Base-by-base conservation (phyloP, 2,329 filamentous ascomycete genomes). In the Aspergillaceae sp. region DNA sequence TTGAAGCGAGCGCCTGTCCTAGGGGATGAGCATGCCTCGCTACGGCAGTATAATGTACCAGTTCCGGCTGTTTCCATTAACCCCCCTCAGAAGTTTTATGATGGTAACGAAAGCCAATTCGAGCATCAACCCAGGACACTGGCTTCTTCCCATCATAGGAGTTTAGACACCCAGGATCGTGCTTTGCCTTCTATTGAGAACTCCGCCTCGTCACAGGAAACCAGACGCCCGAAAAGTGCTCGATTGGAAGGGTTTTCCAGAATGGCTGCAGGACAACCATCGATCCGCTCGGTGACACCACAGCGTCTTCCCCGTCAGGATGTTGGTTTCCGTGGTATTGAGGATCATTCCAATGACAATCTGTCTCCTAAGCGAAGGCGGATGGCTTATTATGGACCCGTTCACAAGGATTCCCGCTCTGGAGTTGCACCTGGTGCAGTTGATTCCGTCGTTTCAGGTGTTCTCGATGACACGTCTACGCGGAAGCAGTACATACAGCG, bases 121-220 rank as follows among this genome's bases (percentile, higher is more conserved):
- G 50, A 54, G 29, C 48, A 51, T 40, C 50, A 48, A 8, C 35
- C 51, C 40, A 54, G 53, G 33, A 29, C 48, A 30, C 42, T 50
- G 29, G 47, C 41, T 38, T 44, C 53, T 35, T 49, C 48, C 43
- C 51, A 51, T 41, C 40, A 46, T 43, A 51, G 53, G 43, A 53
- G 42, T 35, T 41, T 50, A 38, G 56, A 53, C 43, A 49, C 51
- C 34, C 62, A 60, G 55, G 59, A 64, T 42, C 56, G 51, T 40
- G 57, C 59, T 41, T 49, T 68, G 9, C 66, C 63, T 10, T 68
- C 66, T 32, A 67, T 69, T 51, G 66, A 69, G 48, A 46, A 42
- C 44, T 43, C 53, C 19, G 19, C 19, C 6, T 54, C 57, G 35
- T 47, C 56, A 34, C 28, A 44, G 42, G 55, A 61, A 36, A 54